Base-by-base conservation (phyloP, 2,329 filamentous ascomycete genomes). In the Aspergillus sp. region DNA sequence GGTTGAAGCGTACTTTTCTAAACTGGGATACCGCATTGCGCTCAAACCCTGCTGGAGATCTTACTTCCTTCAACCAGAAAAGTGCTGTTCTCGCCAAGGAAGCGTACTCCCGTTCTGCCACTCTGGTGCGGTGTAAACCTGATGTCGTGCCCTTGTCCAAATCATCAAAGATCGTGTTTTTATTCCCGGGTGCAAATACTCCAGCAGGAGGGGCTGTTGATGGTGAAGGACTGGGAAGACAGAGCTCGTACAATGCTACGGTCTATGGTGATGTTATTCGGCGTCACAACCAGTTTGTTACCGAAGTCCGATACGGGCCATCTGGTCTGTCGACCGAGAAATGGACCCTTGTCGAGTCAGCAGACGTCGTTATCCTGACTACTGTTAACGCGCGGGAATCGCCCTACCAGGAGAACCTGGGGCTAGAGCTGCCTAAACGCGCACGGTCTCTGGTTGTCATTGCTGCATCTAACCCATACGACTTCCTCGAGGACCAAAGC, bases 381-480 rank as follows among this genome's bases (percentile, higher is more conserved):
- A 61, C 61, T 0, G 42, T 58, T 33, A 66, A 66, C 43, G 60
- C 61, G 16, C 51, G 43, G 8, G 47, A 60, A 27, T 58, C 54
- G 8, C 40, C 48, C 1, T 59, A 57, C 31, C 62, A 67, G 33
- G 55, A 49, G 29, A 36, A 40, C 0, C 37, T 65, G 8, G 61
- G 55, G 0, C 37, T 53, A 8, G 41, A 52, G n/a, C 45, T 64
- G 13, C 45, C 52, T 13, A 42, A 41, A 5, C 49, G 46, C 22
- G 41, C 48, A 15, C 46, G 45, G 4, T 55, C 48, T 6, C 29
- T 64, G 24, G 54, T 67, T 27, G 45, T 52, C 8, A 49, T 67
- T 39, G 63, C 62, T 17, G 61, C 58, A 4, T 63, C 60, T 35
- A 61, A 55, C 40, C 63, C 64, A 2, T 67, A 66, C 34, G 64